phyloP scores from a whole-genome alignment of 106 monocot species.

The Allium cepa region DNA sequence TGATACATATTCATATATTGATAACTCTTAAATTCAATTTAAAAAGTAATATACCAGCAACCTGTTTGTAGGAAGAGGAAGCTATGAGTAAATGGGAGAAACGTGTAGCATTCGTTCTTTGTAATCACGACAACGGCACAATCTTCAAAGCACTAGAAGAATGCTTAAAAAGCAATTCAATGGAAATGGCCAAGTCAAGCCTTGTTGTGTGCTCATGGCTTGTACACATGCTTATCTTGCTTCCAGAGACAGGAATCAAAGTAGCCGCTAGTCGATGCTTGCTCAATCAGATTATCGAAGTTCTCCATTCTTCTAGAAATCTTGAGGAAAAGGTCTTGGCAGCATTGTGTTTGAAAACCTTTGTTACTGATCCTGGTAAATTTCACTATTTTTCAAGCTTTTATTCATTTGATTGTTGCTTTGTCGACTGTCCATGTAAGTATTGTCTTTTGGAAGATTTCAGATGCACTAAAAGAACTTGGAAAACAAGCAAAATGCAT shows the following conservation, averaged over 20 bases:
- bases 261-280: slow-evolving; percentile 29
- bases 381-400: background rate
- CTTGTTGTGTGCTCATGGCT: slow-evolving; percentile 44
- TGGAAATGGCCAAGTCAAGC: slow-evolving; percentile 39
- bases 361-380: slow-evolving; percentile 38
- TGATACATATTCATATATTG: too few species aligned
- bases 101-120: slow-evolving; percentile 39
- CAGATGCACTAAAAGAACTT: slow-evolving; percentile 37
- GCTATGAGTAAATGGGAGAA: slow-evolving; percentile 35
- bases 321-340: slow-evolving; percentile 40
- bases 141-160: slow-evolving; percentile 52
- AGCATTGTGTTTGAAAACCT: slow-evolving; percentile 30
- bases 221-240: slow-evolving; percentile 26
- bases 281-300: slow-evolving; percentile 32
- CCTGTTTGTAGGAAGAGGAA: slow-evolving; percentile 21
- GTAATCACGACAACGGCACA: slow-evolving; percentile 50
- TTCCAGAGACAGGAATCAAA: slow-evolving; percentile 41
- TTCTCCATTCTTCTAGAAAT: slow-evolving; percentile 33
- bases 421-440: background rate
- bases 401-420: background rate
- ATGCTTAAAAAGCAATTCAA: slow-evolving; percentile 35
- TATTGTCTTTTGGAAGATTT: slow-evolving; percentile 7
- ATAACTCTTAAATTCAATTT: too few species aligned
- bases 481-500: slow-evolving; percentile 25
- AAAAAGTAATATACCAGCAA: too few species aligned